phyloP scores from a whole-genome alignment of 106 monocot genomes.

The Apostasia ramifera region DNA sequence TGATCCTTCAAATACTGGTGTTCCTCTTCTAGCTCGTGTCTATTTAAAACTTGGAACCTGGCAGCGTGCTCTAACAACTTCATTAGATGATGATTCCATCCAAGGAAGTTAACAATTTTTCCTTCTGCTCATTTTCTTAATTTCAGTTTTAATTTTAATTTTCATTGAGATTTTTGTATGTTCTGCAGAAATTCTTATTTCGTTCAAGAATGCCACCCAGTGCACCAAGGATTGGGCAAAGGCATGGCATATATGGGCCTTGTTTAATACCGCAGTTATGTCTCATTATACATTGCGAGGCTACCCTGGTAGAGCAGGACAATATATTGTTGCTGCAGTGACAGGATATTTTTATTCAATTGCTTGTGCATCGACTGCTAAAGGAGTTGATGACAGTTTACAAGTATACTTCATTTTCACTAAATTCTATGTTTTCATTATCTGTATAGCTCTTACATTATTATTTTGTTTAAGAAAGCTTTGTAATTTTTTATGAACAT shows the following conservation, averaged over 20 bases:
- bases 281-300: conserved; percentile 80
- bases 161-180: conserved; percentile 5
- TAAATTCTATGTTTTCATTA: not conserved
- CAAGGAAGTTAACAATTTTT: conserved; percentile 42
- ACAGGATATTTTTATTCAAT: conserved; percentile 97
- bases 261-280: conserved; percentile 97
- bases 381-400: conserved; percentile 96
- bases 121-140: not conserved
- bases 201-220: conserved; percentile 76
- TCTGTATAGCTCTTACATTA: not conserved
- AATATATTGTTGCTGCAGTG: conserved; percentile 94
- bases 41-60: conserved; percentile 94
- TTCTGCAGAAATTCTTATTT: conserved; percentile 63
- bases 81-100: conserved; percentile 88
- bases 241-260: conserved; percentile 98
- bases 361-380: conserved; percentile 87
- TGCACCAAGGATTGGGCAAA: conserved; percentile 80
- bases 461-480: not conserved
- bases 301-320: conserved; percentile 44
- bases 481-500: not conserved
- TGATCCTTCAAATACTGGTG: conserved; percentile 20
- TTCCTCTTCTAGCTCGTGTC: conserved; percentile 89
- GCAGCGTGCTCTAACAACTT: conserved; percentile 77
- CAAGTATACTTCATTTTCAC: conserved; percentile 33
- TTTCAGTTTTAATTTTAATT: not conserved